Evolutionary conservation across 2,329 filamentous ascomycete species (phyloP), one percentile per base, ranked within the genome.

Genomic region (Xylaria sp.): DNA sequence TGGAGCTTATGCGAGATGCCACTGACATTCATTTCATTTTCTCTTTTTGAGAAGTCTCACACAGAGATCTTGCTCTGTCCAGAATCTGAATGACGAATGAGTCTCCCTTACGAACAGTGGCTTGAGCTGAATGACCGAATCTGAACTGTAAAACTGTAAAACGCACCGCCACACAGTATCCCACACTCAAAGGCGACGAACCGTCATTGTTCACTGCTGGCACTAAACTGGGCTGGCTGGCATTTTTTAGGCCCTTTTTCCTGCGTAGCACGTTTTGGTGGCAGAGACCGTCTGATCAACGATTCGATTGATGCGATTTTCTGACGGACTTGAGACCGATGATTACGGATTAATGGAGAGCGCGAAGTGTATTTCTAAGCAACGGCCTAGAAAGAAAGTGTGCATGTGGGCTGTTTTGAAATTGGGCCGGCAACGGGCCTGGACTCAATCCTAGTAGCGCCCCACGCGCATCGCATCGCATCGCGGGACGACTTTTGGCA

Each of bases 291-390:
- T 11, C 47, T 10, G 13, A 49, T 49, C 47, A 8, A 30, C 23
- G 23, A 30, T 30, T 30, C 23, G 23, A 30, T 30, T 30, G 23
- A 30, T 30, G 23, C 5, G 23, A 30, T 30, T 30, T 30, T 30
- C 5, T 4, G 23, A 30, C 23, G 23, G 23, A 30, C 23, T 30
- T 30, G 23, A 4, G 4, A 30, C 23, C 23, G 23, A 30, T 49
- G 47, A 49, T 23, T 19, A 19, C 10, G 10, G 6, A 11, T 49
- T 18, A 49, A 46, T 30, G 9, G 30, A 11, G 9, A 30, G 16
- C 9, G 19, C 9, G 19, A 64, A 63, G 56, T 68, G 69, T 64
- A 72, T 72, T 72, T 71, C 68, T 72, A 72, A 72, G 68, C 70
- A 69, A 23, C 30, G 23, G 49, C 11, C 18, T 18, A 11, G 2